Percentiles rank a stretch among this genome's conserved stretches.
Evolutionary conservation across 108 stramenopile species (phyloP).

Genomic region (Nitzschia inconspicua): DNA sequence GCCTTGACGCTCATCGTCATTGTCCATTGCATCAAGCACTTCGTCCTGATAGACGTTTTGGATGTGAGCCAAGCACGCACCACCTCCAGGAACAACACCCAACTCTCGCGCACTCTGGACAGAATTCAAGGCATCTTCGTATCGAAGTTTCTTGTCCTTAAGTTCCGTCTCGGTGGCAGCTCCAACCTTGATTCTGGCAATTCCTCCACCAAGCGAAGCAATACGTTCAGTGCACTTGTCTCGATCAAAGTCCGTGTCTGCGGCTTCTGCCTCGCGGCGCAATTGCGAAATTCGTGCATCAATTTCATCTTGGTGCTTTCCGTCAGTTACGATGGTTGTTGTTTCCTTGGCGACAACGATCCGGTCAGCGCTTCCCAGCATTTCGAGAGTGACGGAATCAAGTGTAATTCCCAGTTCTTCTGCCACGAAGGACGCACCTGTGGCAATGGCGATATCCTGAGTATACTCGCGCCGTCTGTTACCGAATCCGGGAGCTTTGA

Average conservation of each 20-base stretch:
- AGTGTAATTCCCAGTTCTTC: slow-evolving; percentile 97
- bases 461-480: slow-evolving; percentile 91
- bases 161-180: slow-evolving; percentile 98
- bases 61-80: slow-evolving; percentile 85
- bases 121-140: slow-evolving; percentile 96
- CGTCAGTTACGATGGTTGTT: slow-evolving; percentile 95
- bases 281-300: slow-evolving; percentile 88
- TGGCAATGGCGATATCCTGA: slow-evolving; percentile 98
- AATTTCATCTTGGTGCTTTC: slow-evolving; percentile 86
- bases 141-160: slow-evolving; percentile 98
- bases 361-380: slow-evolving; percentile 93
- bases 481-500: slow-evolving; percentile 96
- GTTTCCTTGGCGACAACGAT: slow-evolving; percentile 90
- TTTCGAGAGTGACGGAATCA: slow-evolving; percentile 89
- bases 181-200: slow-evolving; percentile 97
- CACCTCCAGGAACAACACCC: slow-evolving; percentile 97
- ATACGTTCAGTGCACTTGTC: slow-evolving; percentile 94
- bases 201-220: slow-evolving; percentile 95
- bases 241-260: slow-evolving; percentile 89
- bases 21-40: slow-evolving; percentile 75
- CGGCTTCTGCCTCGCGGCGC: slow-evolving; percentile 76
- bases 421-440: slow-evolving; percentile 93
- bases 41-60: slow-evolving; percentile 61
- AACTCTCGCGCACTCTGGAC: slow-evolving; percentile 89
- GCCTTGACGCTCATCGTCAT: slow-evolving; percentile 87